These are phyloP conservation scores for Acacia crassicarpa DNA, from an alignment of 306 rosid genomes.

Conservation along the genomic window DNA sequence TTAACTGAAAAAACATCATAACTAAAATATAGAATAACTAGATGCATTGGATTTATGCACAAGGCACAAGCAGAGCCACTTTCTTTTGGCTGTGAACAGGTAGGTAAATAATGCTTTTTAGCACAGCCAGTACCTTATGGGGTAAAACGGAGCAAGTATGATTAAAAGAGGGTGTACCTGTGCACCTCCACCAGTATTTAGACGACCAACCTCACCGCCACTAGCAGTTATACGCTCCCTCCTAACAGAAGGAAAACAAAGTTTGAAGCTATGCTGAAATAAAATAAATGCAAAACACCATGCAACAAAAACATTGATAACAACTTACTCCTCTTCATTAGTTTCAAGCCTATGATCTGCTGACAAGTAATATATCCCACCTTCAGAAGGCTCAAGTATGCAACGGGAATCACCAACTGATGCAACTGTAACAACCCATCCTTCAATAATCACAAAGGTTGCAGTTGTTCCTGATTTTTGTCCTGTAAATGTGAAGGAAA, in stretches of 20 bases:
- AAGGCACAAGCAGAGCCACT: neutral
- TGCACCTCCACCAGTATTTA: conserved; percentile 99
- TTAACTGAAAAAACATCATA: conserved; percentile 12
- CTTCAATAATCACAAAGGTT: conserved; percentile 94
- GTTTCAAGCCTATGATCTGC: conserved; percentile 97
- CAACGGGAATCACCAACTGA: conserved; percentile 99
- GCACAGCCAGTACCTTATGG: conserved; percentile 1
- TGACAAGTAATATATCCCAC: conserved; percentile 83
- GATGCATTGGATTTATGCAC: neutral
- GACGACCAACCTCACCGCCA: conserved; percentile 98
- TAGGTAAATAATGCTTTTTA: neutral
- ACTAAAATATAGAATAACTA: neutral
- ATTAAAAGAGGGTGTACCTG: conserved; percentile 59
- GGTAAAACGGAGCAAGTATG: conserved; percentile 3
- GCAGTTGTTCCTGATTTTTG: conserved; percentile 96
- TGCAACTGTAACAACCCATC: conserved; percentile 97
- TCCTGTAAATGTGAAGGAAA: conserved; percentile 42
- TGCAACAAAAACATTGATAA: conserved; percentile 17
- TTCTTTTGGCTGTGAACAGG: neutral
- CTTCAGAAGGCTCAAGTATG: conserved; percentile 87
- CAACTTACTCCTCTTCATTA: conserved; percentile 95
- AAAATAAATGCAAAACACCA: conserved; percentile 10
- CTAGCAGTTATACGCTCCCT: conserved; percentile 85
- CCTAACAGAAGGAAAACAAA: conserved; percentile 49
- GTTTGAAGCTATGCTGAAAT: conserved; percentile 15